phyloP scores from a whole-genome alignment of 306 rosid genomes.

The Canavalia ensiformis region DNA sequence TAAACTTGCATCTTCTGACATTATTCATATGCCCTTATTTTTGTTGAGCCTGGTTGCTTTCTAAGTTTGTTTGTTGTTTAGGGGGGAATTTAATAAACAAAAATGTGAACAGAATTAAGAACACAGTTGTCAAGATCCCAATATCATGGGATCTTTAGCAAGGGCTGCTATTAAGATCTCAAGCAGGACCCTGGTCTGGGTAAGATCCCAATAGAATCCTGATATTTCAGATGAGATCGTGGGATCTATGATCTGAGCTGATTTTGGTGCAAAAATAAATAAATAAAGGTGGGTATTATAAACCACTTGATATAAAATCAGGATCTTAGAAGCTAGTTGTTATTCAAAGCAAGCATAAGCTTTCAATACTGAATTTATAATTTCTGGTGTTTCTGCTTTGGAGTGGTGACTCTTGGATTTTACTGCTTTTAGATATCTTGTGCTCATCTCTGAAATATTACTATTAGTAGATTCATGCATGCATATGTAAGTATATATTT shows the following conservation, averaged over 20 bases:
- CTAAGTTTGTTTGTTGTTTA: neutral
- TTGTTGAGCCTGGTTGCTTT: neutral
- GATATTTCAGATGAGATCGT: no score
- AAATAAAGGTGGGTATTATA: no score
- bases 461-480: conserved; percentile 13
- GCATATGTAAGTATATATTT: conserved; percentile 43
- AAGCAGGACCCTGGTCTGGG: no score
- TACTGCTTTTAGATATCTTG: conserved; percentile 13
- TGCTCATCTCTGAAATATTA: neutral
- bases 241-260: no score
- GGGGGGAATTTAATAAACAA: neutral
- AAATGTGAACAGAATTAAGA: neutral
- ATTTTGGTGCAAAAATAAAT: no score
- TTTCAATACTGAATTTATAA: conserved; percentile 1
- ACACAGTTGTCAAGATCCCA: neutral
- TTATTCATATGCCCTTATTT: neutral
- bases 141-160: no score
- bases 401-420: conserved; percentile 4
- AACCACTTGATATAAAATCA: no score
- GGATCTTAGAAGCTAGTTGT: neutral
- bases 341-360: neutral
- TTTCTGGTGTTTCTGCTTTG: neutral
- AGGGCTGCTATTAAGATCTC: no score
- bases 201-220: no score
- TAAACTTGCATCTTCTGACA: neutral